A percentile compares a stretch with the other conserved stretches of the same genome.
phyloP scores from a whole-genome alignment of 371 early-diverging fungal species.

The Thermomucor indicae-seudaticae region DNA sequence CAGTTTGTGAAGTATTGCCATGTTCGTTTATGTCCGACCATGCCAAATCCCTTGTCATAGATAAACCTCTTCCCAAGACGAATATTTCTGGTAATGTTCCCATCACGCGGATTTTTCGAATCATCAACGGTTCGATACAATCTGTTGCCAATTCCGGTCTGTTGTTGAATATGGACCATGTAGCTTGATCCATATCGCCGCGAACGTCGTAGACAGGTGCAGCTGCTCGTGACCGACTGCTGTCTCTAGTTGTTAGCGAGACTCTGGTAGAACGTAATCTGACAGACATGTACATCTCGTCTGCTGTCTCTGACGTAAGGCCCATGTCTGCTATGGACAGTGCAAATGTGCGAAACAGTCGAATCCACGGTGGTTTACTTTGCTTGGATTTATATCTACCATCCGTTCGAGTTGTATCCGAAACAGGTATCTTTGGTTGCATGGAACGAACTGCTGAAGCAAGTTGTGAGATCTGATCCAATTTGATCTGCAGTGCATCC shows the following conservation, averaged over 20 bases:
- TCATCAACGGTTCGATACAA: conserved; percentile 9
- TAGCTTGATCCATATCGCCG: conserved; percentile 8
- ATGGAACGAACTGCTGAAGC: background rate
- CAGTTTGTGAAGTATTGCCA: background rate
- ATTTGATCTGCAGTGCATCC: conserved; percentile 13
- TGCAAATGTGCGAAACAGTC: conserved; percentile 15
- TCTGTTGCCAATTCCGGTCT: conserved; percentile 10
- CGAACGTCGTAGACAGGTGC: conserved; percentile 21
- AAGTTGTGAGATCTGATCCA: conserved; percentile 9
- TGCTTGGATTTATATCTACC: background rate
- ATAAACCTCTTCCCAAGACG: background rate
- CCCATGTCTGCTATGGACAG: conserved; percentile 15
- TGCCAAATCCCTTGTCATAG: too few relatives aligned
- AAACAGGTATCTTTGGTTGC: background rate
- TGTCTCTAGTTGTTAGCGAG: conserved; percentile 2
- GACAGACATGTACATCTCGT: conserved; percentile 8
- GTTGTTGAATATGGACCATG: conserved; percentile 16
- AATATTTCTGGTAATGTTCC: conserved; percentile 15
- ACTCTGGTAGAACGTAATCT: conserved; percentile 9
- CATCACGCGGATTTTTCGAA: conserved; percentile 13
- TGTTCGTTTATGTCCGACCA: too few relatives aligned
- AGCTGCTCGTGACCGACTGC: conserved; percentile 1
- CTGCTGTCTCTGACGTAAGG: conserved; percentile 11
- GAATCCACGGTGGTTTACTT: conserved; percentile 2
- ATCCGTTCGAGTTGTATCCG: background rate